Evolutionary conservation across 495 filamentous ascomycete genomes (phyloP), one percentile per base, ranked within the genome.

Genomic region (Lophium mytilinum): DNA sequence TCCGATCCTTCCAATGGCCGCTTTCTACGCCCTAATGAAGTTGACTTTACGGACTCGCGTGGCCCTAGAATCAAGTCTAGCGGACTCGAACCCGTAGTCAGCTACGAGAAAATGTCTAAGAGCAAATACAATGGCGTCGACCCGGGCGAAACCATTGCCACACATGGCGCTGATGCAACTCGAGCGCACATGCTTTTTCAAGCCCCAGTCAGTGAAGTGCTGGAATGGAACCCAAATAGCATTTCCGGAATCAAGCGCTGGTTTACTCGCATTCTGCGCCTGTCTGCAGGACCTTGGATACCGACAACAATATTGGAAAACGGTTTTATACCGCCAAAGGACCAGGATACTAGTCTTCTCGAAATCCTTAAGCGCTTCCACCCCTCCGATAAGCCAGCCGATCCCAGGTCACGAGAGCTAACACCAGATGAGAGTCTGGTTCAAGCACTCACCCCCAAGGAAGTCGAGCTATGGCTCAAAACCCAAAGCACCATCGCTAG

Each of bases 71-170:
- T 90, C 37, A 75, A 76, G 40, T 76, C 76, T 0, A 84, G 83
- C 1, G 79, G 79, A 18, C 67, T 80, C 43, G 64, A 64, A 0
- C 82, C 87, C 3, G 77, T 68, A 10, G 66, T 90, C 33, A 83
- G 80, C 0, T 94, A 81, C 55, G 88, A 95, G 70, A 95, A 95
- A 63, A 95, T 95, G 90, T 91, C 87, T n/a, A 95, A 95, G 70
- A 92, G 88, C 55, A 95, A 95, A 65, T 78, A 93, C 71, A 95
- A 95, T 66, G 90, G 90, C 34, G 87, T 94, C n/a, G 89, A 95
- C 64, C 90, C 90, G 0, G 80, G 78, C 0, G 69, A 64, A 0
- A 88, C 87, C 58, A 86, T 90, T 41, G 66, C 73, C 0, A 81
- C 80, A 54, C 85, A 91, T 57, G 89, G 90, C 17, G 87, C 89